These are phyloP conservation scores for Cryphonectria carpinicola DNA, from an alignment of 2,329 filamentous ascomycete species.

Conservation along the genomic window DNA sequence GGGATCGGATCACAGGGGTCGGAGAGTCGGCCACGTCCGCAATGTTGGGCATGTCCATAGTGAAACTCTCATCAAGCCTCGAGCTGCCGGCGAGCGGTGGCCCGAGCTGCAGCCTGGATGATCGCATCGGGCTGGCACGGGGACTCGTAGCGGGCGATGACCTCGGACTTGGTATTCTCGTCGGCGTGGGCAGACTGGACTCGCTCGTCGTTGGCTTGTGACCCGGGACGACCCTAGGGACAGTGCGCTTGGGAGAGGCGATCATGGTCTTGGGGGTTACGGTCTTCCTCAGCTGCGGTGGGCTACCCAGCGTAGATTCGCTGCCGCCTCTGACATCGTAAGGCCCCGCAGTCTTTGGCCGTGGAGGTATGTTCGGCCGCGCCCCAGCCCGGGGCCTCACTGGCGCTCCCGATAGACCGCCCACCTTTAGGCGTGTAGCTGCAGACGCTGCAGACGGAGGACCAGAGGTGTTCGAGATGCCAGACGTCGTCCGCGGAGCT, in stretches of 20 bases:
- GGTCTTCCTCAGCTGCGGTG: slow-evolving; percentile 45
- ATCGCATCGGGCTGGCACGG: slow-evolving; percentile 5
- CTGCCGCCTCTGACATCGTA: slow-evolving; percentile 59
- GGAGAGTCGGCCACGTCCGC: slow-evolving; percentile 33
- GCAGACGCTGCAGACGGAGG: slow-evolving; percentile 38
- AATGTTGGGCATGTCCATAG: slow-evolving; percentile 55
- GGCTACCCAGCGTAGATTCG: slow-evolving; percentile 20
- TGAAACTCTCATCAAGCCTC: slow-evolving; percentile 57
- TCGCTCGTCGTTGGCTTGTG: slow-evolving; percentile 57
- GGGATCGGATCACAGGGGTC: slow-evolving; percentile 19
- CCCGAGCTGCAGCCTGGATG: slow-evolving; percentile 29
- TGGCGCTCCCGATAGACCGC: slow-evolving; percentile 63
- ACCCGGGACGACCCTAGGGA: slow-evolving; percentile 49
- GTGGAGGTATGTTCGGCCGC: slow-evolving; percentile 59
- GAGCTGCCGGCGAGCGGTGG: slow-evolving; percentile 45
- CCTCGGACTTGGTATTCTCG: slow-evolving; percentile 40
- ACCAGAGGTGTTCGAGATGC: slow-evolving; percentile 39
- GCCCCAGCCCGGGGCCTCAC: slow-evolving; percentile 61
- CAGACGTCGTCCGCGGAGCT: slow-evolving; percentile 44
- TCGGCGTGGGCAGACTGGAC: slow-evolving; percentile 52
- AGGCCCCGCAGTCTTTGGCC: slow-evolving; percentile 67
- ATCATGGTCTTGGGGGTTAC: slow-evolving; percentile 55
- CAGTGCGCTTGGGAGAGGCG: slow-evolving; percentile 57
- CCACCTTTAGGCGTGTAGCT: slow-evolving; percentile 48
- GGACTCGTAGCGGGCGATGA: slow-evolving; percentile 44